phyloP scores from a whole-genome alignment of 176 grass and related monocot species.

The Eremochloa ophiuroides region DNA sequence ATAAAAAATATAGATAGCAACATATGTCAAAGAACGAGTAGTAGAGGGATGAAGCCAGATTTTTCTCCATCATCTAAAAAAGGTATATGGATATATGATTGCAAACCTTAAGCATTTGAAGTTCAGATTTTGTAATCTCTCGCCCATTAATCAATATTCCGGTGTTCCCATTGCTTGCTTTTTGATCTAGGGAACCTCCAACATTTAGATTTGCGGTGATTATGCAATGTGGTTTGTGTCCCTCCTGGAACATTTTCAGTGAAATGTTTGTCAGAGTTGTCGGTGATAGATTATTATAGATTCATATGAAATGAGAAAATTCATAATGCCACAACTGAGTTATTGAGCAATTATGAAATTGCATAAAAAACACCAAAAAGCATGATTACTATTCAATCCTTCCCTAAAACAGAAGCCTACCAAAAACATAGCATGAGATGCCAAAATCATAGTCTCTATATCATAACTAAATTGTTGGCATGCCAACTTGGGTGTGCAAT shows the following conservation, averaged over 20 bases:
- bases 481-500: not conserved
- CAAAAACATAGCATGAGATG: not conserved
- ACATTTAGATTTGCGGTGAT: conserved; percentile 86
- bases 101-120: conserved; percentile 89
- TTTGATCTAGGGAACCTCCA: conserved; percentile 54
- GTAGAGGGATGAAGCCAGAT: not conserved
- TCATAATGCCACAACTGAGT: not conserved
- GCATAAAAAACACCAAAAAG: not conserved
- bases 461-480: not conserved
- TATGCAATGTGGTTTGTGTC: conserved; percentile 91
- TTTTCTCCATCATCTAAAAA: not conserved
- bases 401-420: not conserved
- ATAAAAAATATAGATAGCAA: not conserved
- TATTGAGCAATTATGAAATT: not conserved
- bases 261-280: not conserved
- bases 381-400: not conserved
- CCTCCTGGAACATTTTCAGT: conserved; percentile 49
- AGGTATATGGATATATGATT: not conserved
- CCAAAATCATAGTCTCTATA: not conserved
- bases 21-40: conserved; percentile 6
- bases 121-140: conserved; percentile 94
- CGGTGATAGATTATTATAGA: not conserved
- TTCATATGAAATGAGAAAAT: conserved; percentile 7
- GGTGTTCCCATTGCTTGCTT: conserved; percentile 84
- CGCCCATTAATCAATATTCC: conserved; percentile 91